Conservation (phyloP, 2,329 filamentous ascomycete genomes). For the Fusarium sp. region DNA sequence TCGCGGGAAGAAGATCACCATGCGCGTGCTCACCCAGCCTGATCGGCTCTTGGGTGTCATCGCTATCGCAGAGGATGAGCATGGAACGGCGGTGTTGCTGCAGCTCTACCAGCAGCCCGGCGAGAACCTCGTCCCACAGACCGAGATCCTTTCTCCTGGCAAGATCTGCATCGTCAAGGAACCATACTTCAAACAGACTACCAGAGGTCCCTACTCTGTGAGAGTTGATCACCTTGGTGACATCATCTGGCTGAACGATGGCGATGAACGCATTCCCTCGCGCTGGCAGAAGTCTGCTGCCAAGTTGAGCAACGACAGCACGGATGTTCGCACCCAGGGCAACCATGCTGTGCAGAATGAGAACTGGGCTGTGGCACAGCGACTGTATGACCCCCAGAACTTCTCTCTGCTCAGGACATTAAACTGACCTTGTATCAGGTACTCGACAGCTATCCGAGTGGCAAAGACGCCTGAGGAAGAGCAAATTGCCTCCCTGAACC, state of each 20-base stretch:
- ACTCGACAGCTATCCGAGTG: background rate
- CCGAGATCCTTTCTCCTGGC: conserved; percentile 50
- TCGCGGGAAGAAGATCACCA: conserved; percentile 26
- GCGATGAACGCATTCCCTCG: conserved; percentile 54
- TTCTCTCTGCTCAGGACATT: fast-evolving
- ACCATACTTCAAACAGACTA: conserved; percentile 60
- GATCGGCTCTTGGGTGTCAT: conserved; percentile 31
- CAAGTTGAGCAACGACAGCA: background rate
- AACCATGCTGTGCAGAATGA: conserved; percentile 48
- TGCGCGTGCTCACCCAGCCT: conserved; percentile 38
- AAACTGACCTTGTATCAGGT: background rate
- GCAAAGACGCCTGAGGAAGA: conserved; percentile 45
- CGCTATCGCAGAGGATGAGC: conserved; percentile 55
- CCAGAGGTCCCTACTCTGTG: conserved; percentile 55
- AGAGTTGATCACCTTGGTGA: conserved; percentile 67
- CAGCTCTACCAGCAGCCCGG: conserved; percentile 58
- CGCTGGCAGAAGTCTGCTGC: conserved; percentile 46
- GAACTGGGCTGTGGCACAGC: conserved; percentile 47
- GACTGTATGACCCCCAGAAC: conserved; percentile 45
- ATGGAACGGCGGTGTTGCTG: conserved; percentile 47
- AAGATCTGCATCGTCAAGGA: conserved; percentile 63
- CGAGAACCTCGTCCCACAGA: conserved; percentile 47
- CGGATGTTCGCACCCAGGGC: conserved; percentile 44
- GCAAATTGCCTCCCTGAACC: conserved; percentile 51
- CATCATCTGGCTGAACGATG: conserved; percentile 52